Evolutionary conservation across 306 rosid species (phyloP), one percentile per base, ranked within the genome.

Genomic region (Cicer arietinum): DNA sequence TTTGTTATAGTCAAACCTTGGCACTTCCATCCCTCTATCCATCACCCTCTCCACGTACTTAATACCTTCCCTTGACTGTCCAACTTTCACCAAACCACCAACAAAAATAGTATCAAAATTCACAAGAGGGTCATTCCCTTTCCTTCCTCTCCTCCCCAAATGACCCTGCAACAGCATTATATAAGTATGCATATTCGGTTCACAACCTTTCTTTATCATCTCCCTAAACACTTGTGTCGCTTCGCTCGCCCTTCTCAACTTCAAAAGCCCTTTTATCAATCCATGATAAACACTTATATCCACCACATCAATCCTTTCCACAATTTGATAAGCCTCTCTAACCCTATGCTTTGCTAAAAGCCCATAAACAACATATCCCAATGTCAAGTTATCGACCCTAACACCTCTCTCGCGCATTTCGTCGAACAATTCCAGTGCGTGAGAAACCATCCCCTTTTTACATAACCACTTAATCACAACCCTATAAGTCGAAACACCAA

Each of bases 141-240:
- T 91, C 83, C 89, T 80, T 4, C 87, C 89, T 61, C 86, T 85
- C 83, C 71, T 86, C 47, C 86, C 89, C 81, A 86, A 62, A 74
- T 83, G 97, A 12, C 98, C 98, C 67, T 91, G 93, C 89, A 93
- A 79, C 76, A 93, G 43, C 98, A 93, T 93, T 9, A 93, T 48
- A 30, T 89, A 92, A 5, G 97, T 88, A 64, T 92, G 97, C 96
- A 92, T 90, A 3, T 74, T 85, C 6, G 88, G 88, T 7, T 85
- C 88, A 3, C 86, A 85, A 41, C 86, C 88, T 67, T 84, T 82
- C 58, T 65, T 84, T 47, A 88, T 81, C 96, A 93, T 93, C 84
- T 83, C 91, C 75, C 96, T 82, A 54, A 94, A 94, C 76, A 91
- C 92, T 53, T 88, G 79, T 3, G 98, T 88, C 6, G 98, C 97